A percentile compares a stretch with the other conserved stretches of the same genome.
phyloP scores from a whole-genome alignment of 257 asterid genomes.

The Rhazya stricta region DNA sequence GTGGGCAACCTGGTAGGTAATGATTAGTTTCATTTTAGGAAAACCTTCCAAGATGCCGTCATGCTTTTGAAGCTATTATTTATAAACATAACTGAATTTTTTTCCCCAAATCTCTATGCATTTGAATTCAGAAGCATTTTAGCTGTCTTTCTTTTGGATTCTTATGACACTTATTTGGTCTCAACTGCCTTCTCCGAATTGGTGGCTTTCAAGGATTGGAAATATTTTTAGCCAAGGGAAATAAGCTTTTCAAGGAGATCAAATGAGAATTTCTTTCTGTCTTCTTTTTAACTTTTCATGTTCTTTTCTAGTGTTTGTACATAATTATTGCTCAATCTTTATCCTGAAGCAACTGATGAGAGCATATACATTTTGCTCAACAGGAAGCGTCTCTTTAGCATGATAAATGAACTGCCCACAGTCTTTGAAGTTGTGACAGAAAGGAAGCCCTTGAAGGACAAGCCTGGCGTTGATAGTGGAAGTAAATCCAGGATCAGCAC shows the following conservation, averaged over 20 bases:
- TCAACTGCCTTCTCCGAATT: not conserved
- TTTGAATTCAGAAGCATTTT: not conserved
- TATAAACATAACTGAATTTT: not conserved
- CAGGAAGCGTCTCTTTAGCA: conserved; percentile 34
- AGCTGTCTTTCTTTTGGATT: not conserved
- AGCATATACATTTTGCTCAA: not conserved
- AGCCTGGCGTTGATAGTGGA: conserved; percentile 26
- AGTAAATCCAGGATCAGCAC: conserved; percentile 23
- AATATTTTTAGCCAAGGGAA: not conserved
- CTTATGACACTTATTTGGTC: not conserved
- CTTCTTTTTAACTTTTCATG: not conserved
- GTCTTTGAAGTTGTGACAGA: conserved; percentile 28
- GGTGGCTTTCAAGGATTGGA: not conserved
- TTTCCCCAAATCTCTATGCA: not conserved
- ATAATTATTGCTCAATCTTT: not conserved
- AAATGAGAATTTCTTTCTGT: not conserved
- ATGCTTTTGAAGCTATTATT: not conserved
- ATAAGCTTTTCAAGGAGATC: not conserved
- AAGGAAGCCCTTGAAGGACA: conserved; percentile 25
- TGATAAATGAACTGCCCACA: conserved; percentile 35
- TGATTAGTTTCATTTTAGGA: not conserved
- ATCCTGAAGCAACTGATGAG: not conserved
- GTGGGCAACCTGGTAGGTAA: not conserved
- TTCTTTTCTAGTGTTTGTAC: not conserved
- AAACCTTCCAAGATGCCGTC: not conserved